Base-by-base conservation (phyloP, 768 basidiomycete species). In the Gautieria morchelliformis region DNA sequence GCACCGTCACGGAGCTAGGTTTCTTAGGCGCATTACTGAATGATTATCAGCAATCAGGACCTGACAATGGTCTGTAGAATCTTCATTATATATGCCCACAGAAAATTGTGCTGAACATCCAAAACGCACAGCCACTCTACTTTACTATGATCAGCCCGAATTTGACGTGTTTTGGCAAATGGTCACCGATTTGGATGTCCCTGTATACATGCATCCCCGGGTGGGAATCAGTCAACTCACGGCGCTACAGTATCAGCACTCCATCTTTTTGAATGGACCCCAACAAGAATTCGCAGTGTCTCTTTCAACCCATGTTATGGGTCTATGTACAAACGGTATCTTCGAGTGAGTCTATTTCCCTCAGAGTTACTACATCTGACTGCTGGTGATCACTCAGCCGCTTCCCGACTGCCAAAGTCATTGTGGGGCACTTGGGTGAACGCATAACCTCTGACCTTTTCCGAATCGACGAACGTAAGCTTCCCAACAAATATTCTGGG, bases 21-120 rank as follows among this genome's bases (percentile, higher is more conserved):
- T 59, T 59, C 30, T 40, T 59, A 35, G 58, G 58, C 14, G 58
- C 58, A 14, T 55, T 59, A 22, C 22, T 59, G 39, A 59, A 59
- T 49, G 58, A 59, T 35, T 59, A 59, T 49, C 58, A 59, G 33
- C 58, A 59, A 57, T 59, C 58, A 15, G 58, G 58, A 17, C 27
- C 55, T 15, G 56, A 59, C 50, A 59, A 59, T 32, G 46, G 58
- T 58, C 5, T 1, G 55, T 32, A 24, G 2, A n/a, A 19, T 41
- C 19, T 45, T 35, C 19, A 22, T 37, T 24, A 5, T 14, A 45
- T 30, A 41, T 32, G 20, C 35, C 15, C 24, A 10, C 14, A 32
- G 5, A n/a, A 39, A 56, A 59, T 15, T 6, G 32, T 27, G 37
- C 17, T 24, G 19, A 45, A 17, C 8, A n/a, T 2, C n/a, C 19